Percentiles rank a stretch among this genome's conserved stretches.
Evolutionary conservation across 73 alveolate genomes (phyloP).

Genomic region (Paramecium primaurelia): DNA sequence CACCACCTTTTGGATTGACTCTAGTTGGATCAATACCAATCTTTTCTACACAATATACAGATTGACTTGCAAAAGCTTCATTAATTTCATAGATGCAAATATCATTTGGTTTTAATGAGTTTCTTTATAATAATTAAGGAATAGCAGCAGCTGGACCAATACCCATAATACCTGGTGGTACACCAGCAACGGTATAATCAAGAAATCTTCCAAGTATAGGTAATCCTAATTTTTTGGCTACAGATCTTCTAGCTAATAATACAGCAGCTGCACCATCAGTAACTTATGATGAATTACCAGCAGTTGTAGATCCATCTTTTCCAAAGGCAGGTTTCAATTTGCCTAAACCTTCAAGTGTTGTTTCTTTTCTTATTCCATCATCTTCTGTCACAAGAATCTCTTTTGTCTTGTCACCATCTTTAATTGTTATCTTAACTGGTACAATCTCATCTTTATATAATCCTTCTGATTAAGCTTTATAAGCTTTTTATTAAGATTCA

Average conservation of each 20-base stretch:
- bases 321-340: slow-evolving; percentile 97
- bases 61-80: slow-evolving; percentile 99
- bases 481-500: slow-evolving; percentile 95
- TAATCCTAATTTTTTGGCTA: slow-evolving; percentile 87
- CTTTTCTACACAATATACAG: slow-evolving; percentile 87
- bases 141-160: slow-evolving; percentile 99
- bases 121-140: slow-evolving; percentile 95
- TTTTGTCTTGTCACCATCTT: slow-evolving; percentile 75
- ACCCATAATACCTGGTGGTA: slow-evolving; percentile 99
- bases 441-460: slow-evolving; percentile 90
- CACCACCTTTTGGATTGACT: slow-evolving; percentile 99
- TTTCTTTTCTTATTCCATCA: slow-evolving; percentile 95
- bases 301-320: slow-evolving; percentile 98
- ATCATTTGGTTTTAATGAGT: slow-evolving; percentile 90
- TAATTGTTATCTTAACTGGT: slow-evolving; percentile 82
- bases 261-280: slow-evolving; percentile 99
- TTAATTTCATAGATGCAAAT: slow-evolving; percentile 98
- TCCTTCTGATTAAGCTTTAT: slow-evolving; percentile 86
- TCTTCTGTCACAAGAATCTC: slow-evolving; percentile 80
- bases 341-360: slow-evolving; percentile 83
- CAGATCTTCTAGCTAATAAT: slow-evolving; percentile 91
- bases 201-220: slow-evolving; percentile 91
- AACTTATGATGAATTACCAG: slow-evolving; percentile 96
- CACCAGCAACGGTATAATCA: slow-evolving; percentile 97
- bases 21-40: slow-evolving; percentile 93